Conservation (phyloP, 768 basidiomycete genomes). For the Boletus sensibilis region DNA sequence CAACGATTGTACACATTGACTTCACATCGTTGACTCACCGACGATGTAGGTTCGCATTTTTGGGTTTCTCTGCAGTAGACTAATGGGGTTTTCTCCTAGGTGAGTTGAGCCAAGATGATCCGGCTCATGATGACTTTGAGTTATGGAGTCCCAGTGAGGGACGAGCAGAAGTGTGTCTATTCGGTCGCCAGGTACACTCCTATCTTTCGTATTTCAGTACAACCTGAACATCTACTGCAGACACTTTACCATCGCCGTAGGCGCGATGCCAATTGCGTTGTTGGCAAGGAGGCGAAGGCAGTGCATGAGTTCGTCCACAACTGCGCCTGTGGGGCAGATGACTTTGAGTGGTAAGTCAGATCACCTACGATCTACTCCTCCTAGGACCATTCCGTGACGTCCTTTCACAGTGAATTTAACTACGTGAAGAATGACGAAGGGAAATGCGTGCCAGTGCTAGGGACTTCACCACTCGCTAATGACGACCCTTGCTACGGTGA, state of each 20-base stretch:
- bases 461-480: constrained; percentile 56
- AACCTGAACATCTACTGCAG: constrained; percentile 37
- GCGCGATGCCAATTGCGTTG: constrained; percentile 76
- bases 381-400: not conserved
- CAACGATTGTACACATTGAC: constrained; percentile 79
- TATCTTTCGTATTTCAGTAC: not conserved
- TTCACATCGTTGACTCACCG: constrained; percentile 73
- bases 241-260: constrained; percentile 89
- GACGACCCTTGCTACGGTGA: constrained; percentile 63
- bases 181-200: constrained; percentile 75
- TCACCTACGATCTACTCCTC: not conserved
- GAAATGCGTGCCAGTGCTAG: constrained; percentile 75
- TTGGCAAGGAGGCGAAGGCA: constrained; percentile 66
- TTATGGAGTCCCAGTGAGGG: constrained; percentile 94
- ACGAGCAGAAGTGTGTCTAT: constrained; percentile 84
- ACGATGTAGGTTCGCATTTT: constrained; percentile 59
- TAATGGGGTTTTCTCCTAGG: constrained; percentile 44
- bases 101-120: constrained; percentile 62
- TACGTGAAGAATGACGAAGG: constrained; percentile 64
- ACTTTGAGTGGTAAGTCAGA: constrained; percentile 90
- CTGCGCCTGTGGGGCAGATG: constrained; percentile 68
- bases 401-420: constrained; percentile 81
- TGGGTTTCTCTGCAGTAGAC: not conserved
- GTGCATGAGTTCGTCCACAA: constrained; percentile 55
- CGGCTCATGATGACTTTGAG: constrained; percentile 90